A percentile compares a stretch with the other conserved stretches of the same genome.
These are phyloP conservation scores for Debaryomyces tyrocola DNA, from an alignment of 805 yeast genomes.

Conservation along the genomic window DNA sequence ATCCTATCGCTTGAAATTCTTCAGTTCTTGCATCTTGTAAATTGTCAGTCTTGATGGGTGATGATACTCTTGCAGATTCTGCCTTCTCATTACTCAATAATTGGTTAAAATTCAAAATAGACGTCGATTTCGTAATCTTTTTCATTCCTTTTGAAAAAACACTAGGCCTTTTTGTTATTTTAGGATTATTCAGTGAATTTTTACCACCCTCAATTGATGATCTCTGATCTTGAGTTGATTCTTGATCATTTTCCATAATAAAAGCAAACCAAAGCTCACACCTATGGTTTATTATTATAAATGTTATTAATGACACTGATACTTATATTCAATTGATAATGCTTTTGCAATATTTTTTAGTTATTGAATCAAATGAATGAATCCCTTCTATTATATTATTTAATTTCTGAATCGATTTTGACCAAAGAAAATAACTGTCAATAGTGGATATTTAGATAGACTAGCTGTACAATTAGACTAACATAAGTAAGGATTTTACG, in stretches of 20 bases:
- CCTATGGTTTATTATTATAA: not conserved
- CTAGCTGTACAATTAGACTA: too few relatives aligned
- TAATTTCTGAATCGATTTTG: too few relatives aligned
- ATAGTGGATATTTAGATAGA: too few relatives aligned
- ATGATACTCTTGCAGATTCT: constrained; percentile 1
- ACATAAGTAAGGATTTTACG: too few relatives aligned
- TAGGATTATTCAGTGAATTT: not conserved
- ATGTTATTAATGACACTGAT: too few relatives aligned
- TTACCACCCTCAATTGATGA: not conserved
- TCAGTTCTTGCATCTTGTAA: constrained; percentile 1
- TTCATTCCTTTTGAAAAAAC: constrained; percentile 29
- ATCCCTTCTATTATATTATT: too few relatives aligned
- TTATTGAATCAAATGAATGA: too few relatives aligned
- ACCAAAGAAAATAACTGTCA: too few relatives aligned
- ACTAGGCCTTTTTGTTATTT: constrained; percentile 8
- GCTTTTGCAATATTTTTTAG: too few relatives aligned
- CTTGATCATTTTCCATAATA: constrained; percentile 2
- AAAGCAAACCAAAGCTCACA: not conserved
- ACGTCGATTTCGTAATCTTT: constrained; percentile 27
- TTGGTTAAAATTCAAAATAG: constrained; percentile 21
- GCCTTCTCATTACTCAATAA: constrained; percentile 3
- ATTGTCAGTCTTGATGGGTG: not conserved
- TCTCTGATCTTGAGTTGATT: not conserved
- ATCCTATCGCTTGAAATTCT: constrained; percentile 37
- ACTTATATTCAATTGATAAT: too few relatives aligned